A percentile compares a stretch with the other conserved stretches of the same genome.
These are phyloP conservation scores for Dalechampia spathulata DNA, from an alignment of 441 rosid genomes.

Conservation along the genomic window DNA sequence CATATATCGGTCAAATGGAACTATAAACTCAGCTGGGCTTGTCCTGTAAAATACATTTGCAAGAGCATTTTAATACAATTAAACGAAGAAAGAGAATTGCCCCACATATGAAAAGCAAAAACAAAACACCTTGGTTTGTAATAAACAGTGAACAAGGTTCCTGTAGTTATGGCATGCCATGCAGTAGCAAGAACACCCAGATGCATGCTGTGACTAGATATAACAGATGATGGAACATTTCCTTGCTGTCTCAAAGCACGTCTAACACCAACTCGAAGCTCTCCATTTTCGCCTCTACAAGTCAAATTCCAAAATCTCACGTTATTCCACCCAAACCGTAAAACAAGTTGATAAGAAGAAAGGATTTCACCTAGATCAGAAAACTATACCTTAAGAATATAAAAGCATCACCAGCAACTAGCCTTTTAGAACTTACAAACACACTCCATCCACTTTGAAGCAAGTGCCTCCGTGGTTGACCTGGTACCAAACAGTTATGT, in stretches of 20 bases:
- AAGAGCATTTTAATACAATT: too few relatives aligned
- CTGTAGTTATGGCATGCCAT: conserved; percentile 71
- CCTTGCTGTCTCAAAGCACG: conserved; percentile 84
- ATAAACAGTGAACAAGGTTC: conserved; percentile 78
- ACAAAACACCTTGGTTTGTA: conserved; percentile 73
- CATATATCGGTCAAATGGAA: conserved; percentile 84
- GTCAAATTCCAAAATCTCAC: neutral
- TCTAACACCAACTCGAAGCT: conserved; percentile 89
- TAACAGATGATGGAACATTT: conserved; percentile 73
- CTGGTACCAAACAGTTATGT: conserved; percentile 30
- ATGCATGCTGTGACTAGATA: conserved; percentile 96
- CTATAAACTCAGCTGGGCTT: conserved; percentile 95
- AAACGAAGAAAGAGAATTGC: too few relatives aligned
- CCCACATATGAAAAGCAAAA: too few relatives aligned
- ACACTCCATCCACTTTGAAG: conserved; percentile 96
- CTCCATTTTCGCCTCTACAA: conserved; percentile 71
- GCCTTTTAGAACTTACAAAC: conserved; percentile 80
- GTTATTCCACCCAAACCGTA: neutral
- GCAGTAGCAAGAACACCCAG: conserved; percentile 92
- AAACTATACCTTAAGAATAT: conserved; percentile 85
- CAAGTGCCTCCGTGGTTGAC: conserved; percentile 86
- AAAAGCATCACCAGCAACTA: conserved; percentile 93
- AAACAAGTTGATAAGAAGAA: neutral
- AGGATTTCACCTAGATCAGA: too few relatives aligned
- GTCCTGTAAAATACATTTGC: conserved; percentile 43